Conservation (phyloP, 2,329 filamentous ascomycete genomes). For the Fusarium lateritium region DNA sequence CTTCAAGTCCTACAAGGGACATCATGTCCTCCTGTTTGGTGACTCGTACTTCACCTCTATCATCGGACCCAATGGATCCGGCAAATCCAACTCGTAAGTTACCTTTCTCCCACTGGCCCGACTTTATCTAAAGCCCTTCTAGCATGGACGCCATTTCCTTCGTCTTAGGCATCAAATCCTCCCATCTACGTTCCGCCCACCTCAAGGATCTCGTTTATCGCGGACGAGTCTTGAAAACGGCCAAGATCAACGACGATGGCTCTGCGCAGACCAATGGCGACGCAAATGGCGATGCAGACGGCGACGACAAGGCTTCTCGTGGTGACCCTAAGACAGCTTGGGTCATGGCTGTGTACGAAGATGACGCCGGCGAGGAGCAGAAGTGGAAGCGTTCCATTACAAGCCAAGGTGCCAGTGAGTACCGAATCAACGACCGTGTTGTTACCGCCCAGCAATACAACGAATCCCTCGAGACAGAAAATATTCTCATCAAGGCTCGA, state of each 20-base stretch:
- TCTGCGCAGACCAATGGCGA: constrained; percentile 77
- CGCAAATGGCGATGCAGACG: constrained; percentile 72
- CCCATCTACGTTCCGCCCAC: constrained; percentile 94
- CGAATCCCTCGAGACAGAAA: constrained; percentile 89
- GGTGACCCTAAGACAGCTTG: constrained; percentile 94
- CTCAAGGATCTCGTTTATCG: constrained; percentile 96
- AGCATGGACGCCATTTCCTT: constrained; percentile 99
- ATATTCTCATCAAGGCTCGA: constrained; percentile 96
- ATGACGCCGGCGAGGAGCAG: constrained; percentile 95
- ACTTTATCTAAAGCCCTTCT: constrained; percentile 30
- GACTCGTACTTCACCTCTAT: constrained; percentile 99
- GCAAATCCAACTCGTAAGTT: constrained; percentile 95
- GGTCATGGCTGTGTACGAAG: constrained; percentile 99
- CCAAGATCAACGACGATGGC: constrained; percentile 92
- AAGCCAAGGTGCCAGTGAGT: constrained; percentile 89
- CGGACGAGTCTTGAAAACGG: constrained; percentile 91
- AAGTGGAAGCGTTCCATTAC: constrained; percentile 97
- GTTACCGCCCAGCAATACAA: constrained; percentile 96
- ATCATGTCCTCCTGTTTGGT: constrained; percentile 93
- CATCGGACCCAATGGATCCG: constrained; percentile 99
- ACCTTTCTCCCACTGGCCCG: constrained; percentile 2
- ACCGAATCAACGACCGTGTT: constrained; percentile 93
- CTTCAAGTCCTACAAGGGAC: constrained; percentile 99
- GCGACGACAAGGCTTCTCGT: constrained; percentile 75
- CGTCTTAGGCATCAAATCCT: constrained; percentile 97